Conservation (phyloP, 1,284 basidiomycete species). For the Peniophora sp. region DNA sequence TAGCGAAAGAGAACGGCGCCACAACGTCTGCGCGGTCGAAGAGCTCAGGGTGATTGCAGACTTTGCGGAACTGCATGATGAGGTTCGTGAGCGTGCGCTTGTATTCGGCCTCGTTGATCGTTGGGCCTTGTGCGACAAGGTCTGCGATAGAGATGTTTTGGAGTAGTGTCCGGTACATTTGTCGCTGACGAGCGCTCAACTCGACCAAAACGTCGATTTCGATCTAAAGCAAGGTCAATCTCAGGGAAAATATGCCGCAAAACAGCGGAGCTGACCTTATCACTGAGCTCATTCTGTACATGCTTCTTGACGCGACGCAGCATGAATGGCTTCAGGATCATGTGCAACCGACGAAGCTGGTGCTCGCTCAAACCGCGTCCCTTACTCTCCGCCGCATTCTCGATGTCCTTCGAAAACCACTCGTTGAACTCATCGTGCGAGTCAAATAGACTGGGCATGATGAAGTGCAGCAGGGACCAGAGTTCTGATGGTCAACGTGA, state of each 20-base stretch:
- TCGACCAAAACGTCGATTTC: slow-evolving; percentile 96
- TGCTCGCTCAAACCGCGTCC: slow-evolving; percentile 91
- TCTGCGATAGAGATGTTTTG: slow-evolving; percentile 95
- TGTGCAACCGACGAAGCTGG: slow-evolving; percentile 91
- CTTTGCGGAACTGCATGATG: slow-evolving; percentile 99
- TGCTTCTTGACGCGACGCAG: slow-evolving; percentile 95
- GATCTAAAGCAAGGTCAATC: slow-evolving; percentile 49
- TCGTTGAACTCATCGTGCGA: slow-evolving; percentile 99
- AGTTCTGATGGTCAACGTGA: slow-evolving; percentile 53
- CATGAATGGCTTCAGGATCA: slow-evolving; percentile 99
- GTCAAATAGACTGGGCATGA: slow-evolving; percentile 99
- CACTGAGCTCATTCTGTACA: slow-evolving; percentile 99
- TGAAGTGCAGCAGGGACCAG: slow-evolving; percentile 99
- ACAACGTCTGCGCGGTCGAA: slow-evolving; percentile 97
- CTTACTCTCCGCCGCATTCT: slow-evolving; percentile 90
- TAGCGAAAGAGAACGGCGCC: slow-evolving; percentile 85
- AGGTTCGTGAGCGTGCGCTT: slow-evolving; percentile 96
- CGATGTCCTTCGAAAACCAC: slow-evolving; percentile 99
- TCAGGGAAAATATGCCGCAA: not conserved
- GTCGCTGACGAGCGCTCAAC: slow-evolving; percentile 87
- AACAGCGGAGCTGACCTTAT: slow-evolving; percentile 61
- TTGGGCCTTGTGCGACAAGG: slow-evolving; percentile 88
- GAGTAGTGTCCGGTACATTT: slow-evolving; percentile 87
- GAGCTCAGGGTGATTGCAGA: slow-evolving; percentile 98
- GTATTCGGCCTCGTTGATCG: slow-evolving; percentile 83